Evolutionary conservation across 768 basidiomycete species (phyloP).

Genomic region (Trametes villosa): DNA sequence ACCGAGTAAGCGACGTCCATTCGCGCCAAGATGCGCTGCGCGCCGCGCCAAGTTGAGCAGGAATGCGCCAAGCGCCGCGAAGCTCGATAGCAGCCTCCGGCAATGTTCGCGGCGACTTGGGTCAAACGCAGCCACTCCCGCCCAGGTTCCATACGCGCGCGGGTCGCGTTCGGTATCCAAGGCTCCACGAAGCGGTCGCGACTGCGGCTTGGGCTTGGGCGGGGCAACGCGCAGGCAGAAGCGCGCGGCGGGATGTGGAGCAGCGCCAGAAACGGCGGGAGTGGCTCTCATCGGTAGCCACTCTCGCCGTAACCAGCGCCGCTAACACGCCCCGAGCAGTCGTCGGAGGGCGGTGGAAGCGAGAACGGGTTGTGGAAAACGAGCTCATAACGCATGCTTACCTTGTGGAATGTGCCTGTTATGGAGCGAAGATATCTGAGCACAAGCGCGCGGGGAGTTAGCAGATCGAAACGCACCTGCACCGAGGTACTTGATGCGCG

Average conservation of each 20-base stretch:
- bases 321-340: too few species aligned
- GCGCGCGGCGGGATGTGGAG: too few species aligned
- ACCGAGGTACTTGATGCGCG: slow-evolving; percentile 71
- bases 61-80: background rate
- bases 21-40: slow-evolving; percentile 8
- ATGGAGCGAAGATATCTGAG: slow-evolving; percentile 1
- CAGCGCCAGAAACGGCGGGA: too few species aligned
- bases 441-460: slow-evolving; percentile 13
- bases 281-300: too few species aligned
- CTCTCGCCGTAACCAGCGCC: too few species aligned
- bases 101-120: slow-evolving; percentile 1
- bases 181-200: too few species aligned
- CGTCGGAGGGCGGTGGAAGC: too few species aligned
- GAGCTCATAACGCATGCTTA: slow-evolving; percentile 32
- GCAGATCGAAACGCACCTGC: slow-evolving; percentile 54
- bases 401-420: slow-evolving; percentile 86
- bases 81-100: background rate
- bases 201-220: background rate
- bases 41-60: background rate
- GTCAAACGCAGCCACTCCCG: background rate
- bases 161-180: too few species aligned
- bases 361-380: slow-evolving; percentile 4
- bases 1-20: slow-evolving; percentile 4
- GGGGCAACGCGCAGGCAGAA: background rate
- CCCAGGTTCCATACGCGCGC: background rate